These are phyloP conservation scores for Tulasnella sp. DNA, from an alignment of 768 basidiomycete genomes.

Conservation along the genomic window DNA sequence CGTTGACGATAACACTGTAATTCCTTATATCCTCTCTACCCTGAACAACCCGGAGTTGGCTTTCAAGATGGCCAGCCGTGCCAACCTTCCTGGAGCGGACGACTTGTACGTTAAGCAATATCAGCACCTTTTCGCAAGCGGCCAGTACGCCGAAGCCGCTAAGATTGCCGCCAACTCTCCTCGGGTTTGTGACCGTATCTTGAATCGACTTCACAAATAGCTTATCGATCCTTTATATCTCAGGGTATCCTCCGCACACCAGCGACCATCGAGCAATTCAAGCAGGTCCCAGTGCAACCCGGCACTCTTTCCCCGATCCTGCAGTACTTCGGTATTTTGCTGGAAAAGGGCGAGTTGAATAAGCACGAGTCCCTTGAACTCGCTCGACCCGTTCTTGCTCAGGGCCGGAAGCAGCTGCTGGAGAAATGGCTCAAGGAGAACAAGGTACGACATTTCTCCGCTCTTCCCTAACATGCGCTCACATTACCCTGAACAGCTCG, in stretches of 20 bases:
- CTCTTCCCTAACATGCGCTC: not conserved
- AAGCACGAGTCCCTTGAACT: slow-evolving; percentile 92
- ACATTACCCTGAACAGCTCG: slow-evolving; percentile 49
- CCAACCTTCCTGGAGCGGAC: slow-evolving; percentile 93
- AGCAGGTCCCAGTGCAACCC: slow-evolving; percentile 81
- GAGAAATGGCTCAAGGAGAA: slow-evolving; percentile 99
- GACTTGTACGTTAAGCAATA: slow-evolving; percentile 94
- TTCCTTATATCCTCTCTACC: slow-evolving; percentile 88
- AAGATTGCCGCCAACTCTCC: slow-evolving; percentile 98
- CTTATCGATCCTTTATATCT: not conserved
- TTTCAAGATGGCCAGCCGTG: slow-evolving; percentile 94
- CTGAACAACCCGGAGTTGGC: slow-evolving; percentile 97
- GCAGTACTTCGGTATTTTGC: slow-evolving; percentile 96
- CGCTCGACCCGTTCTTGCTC: slow-evolving; percentile 89
- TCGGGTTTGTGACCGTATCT: slow-evolving; percentile 42
- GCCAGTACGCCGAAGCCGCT: slow-evolving; percentile 88
- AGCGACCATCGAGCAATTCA: slow-evolving; percentile 96
- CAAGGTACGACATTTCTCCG: slow-evolving; percentile 51
- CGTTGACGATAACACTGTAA: slow-evolving; percentile 91
- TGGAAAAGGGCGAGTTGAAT: slow-evolving; percentile 97
- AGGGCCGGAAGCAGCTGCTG: slow-evolving; percentile 90
- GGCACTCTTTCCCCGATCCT: slow-evolving; percentile 92
- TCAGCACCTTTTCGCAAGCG: slow-evolving; percentile 78
- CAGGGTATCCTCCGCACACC: slow-evolving; percentile 91
- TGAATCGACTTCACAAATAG: not conserved